Percentiles rank a stretch among this genome's conserved stretches.
These are phyloP conservation scores for Magnolia changhungtana DNA, from an alignment of 164 flowering plant species.

Conservation along the genomic window DNA sequence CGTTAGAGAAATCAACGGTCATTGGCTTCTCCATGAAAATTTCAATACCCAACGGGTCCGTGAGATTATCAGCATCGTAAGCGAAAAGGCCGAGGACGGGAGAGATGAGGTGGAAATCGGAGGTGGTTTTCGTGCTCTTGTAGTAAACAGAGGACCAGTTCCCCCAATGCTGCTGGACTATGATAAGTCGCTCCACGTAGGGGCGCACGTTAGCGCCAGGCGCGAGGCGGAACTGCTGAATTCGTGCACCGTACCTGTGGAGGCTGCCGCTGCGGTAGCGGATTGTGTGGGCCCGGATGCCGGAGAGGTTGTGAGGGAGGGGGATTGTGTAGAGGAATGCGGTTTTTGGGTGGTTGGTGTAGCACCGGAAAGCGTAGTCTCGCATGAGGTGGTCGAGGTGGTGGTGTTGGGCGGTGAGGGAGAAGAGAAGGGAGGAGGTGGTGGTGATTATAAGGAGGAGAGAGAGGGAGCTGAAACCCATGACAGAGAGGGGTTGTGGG, in stretches of 20 bases:
- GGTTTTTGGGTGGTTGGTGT: slow-evolving; percentile 38
- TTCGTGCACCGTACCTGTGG: slow-evolving; percentile 58
- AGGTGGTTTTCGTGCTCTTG: slow-evolving; percentile 33
- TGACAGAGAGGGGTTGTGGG: neutral
- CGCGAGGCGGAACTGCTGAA: slow-evolving; percentile 57
- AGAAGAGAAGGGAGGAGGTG: slow-evolving; percentile 6
- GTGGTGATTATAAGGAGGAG: slow-evolving; percentile 10
- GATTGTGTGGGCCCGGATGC: slow-evolving; percentile 44
- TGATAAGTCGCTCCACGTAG: slow-evolving; percentile 59
- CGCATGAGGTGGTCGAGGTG: slow-evolving; percentile 58
- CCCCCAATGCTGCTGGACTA: slow-evolving; percentile 62
- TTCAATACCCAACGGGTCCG: slow-evolving; percentile 40
- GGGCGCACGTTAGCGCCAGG: slow-evolving; percentile 52
- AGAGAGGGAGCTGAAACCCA: slow-evolving; percentile 8
- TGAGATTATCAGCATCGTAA: slow-evolving; percentile 44
- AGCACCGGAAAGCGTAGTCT: slow-evolving; percentile 58
- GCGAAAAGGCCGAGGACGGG: slow-evolving; percentile 74
- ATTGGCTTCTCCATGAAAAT: slow-evolving; percentile 49
- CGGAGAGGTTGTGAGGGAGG: slow-evolving; percentile 62
- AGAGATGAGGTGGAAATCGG: slow-evolving; percentile 67
- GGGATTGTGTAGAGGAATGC: slow-evolving; percentile 42
- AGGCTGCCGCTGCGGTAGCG: slow-evolving; percentile 84
- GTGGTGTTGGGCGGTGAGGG: slow-evolving; percentile 11
- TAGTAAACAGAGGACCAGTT: slow-evolving; percentile 58
- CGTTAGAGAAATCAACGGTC: slow-evolving; percentile 50